Evolutionary conservation across 2,329 filamentous ascomycete species (phyloP).

Genomic region (Fusarium fujikuroi): DNA sequence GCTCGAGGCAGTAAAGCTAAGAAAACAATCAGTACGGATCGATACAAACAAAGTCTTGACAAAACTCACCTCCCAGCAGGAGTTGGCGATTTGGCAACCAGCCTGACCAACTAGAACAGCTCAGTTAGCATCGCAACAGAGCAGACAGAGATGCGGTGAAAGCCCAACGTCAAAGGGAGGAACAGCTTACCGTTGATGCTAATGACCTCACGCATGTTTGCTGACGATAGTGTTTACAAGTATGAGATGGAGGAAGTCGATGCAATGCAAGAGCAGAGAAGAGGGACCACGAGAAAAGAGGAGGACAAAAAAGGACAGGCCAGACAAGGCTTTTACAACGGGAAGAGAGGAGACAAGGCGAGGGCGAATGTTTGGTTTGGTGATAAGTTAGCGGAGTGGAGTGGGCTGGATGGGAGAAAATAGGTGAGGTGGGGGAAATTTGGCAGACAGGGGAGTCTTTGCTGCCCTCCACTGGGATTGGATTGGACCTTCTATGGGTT

Average conservation of each 20-base stretch:
- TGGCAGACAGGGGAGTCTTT: conserved; percentile 52
- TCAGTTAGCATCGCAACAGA: conserved; percentile 60
- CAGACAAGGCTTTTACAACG: conserved; percentile 46
- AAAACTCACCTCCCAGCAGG: conserved; percentile 97
- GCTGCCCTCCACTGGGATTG: conserved; percentile 44
- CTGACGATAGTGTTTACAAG: conserved; percentile 44
- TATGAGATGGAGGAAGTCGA: conserved; percentile 46
- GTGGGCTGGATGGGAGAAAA: conserved; percentile 48
- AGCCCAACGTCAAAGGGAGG: conserved; percentile 42
- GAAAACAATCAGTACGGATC: conserved; percentile 37
- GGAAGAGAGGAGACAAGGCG: conserved; percentile 39
- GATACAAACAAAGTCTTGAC: conserved; percentile 39
- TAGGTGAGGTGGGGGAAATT: conserved; percentile 59
- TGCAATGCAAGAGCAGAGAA: conserved; percentile 50
- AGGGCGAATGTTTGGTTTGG: conserved; percentile 44
- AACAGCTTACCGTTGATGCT: conserved; percentile 90
- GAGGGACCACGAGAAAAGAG: conserved; percentile 41
- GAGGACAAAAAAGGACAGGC: conserved; percentile 42
- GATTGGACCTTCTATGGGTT: conserved; percentile 43
- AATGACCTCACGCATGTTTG: conserved; percentile 98
- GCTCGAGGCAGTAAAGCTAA: conserved; percentile 99
- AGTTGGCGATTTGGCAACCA: conserved; percentile 99
- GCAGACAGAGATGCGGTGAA: conserved; percentile 55
- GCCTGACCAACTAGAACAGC: conserved; percentile 90
- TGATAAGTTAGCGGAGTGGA: conserved; percentile 42